Evolutionary conservation across 1,284 basidiomycete species (phyloP).

Genomic region (Fomes fomentarius): DNA sequence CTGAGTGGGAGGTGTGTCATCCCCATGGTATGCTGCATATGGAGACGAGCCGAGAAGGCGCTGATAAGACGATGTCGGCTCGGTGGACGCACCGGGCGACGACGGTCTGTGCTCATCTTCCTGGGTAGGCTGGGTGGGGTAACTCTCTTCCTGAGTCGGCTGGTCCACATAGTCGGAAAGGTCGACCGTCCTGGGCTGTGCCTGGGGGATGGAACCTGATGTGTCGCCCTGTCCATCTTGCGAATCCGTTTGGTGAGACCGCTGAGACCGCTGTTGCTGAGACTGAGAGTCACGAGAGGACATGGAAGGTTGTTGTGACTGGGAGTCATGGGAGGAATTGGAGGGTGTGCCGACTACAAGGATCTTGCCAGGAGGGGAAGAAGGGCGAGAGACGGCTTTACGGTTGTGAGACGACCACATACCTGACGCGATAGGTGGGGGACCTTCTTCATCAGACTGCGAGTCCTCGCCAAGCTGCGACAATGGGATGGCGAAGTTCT

Average conservation of each 20-base stretch:
- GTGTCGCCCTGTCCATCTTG: constrained; percentile 7
- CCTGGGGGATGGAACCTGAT: constrained; percentile 16
- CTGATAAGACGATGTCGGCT: constrained; percentile 27
- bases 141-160: neutral
- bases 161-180: neutral
- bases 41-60: constrained; percentile 8
- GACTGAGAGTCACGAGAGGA: constrained; percentile 17
- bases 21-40: constrained; percentile 13
- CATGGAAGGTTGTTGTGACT: constrained; percentile 17
- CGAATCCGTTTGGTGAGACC: neutral
- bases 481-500: constrained; percentile 58
- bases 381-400: neutral
- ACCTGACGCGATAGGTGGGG: constrained; percentile 23
- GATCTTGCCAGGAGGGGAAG: constrained; percentile 11
- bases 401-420: constrained; percentile 1
- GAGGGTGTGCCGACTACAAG: constrained; percentile 26
- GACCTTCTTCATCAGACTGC: constrained; percentile 20
- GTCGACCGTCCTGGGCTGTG: constrained; percentile 7
- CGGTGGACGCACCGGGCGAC: constrained; percentile 17
- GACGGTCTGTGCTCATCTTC: neutral
- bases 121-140: neutral
- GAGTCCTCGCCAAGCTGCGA: constrained; percentile 47
- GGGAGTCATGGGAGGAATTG: constrained; percentile 15
- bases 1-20: constrained; percentile 14
- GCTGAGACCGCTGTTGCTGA: neutral